Percentiles rank a stretch among this genome's conserved stretches.
These are phyloP conservation scores for Funneliformis geosporum DNA, from an alignment of 192 early-diverging fungal species.

Conservation along the genomic window DNA sequence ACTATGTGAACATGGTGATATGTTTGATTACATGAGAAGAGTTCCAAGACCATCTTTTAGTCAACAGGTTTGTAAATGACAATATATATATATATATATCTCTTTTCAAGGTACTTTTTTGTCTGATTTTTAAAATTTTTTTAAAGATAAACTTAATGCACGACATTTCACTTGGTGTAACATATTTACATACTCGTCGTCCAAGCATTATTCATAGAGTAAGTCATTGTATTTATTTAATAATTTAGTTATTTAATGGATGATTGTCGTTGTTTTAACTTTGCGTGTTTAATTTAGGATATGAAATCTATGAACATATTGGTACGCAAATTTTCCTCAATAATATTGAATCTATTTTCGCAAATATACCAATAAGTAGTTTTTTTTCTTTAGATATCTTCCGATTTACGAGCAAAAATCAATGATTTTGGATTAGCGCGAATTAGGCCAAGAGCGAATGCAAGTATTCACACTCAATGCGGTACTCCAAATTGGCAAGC, in stretches of 20 bases:
- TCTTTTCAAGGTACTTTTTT: not conserved
- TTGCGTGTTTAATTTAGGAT: conserved; percentile 46
- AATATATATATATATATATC: not conserved
- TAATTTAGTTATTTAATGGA: not conserved
- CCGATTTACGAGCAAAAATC: conserved; percentile 70
- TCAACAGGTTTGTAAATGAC: conserved; percentile 50
- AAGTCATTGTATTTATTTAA: conserved; percentile 16
- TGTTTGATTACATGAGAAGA: conserved; percentile 73
- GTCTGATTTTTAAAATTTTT: not conserved
- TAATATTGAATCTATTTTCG: too few species aligned
- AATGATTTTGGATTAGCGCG: conserved; percentile 83
- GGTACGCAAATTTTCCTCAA: conserved; percentile 30
- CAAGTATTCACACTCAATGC: conserved; percentile 73
- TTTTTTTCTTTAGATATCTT: conserved; percentile 42
- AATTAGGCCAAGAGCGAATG: conserved; percentile 67
- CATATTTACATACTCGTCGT: conserved; percentile 71
- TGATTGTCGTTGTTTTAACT: not conserved
- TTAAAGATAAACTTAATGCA: conserved; percentile 71
- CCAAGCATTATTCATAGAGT: conserved; percentile 75
- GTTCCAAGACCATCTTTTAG: conserved; percentile 62
- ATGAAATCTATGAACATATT: conserved; percentile 80
- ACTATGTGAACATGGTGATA: conserved; percentile 71
- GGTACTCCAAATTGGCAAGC: conserved; percentile 84
- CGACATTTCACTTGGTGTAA: conserved; percentile 70
- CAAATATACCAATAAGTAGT: not conserved